Base-by-base conservation (phyloP, 129 eudicot genomes). In the Centrapalus pauciflorus region DNA sequence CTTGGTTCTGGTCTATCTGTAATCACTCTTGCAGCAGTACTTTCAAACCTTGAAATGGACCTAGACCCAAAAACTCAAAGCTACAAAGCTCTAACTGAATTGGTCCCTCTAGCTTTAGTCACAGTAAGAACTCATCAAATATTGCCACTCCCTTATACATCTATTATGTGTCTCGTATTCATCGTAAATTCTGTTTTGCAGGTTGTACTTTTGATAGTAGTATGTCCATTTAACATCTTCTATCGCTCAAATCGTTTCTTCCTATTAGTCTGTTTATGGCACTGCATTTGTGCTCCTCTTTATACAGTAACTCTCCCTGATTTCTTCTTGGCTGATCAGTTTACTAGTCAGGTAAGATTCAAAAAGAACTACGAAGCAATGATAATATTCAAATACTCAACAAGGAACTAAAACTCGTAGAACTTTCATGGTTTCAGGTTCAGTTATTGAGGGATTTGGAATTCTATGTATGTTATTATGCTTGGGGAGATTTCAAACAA, bases 271-370 rank as follows among this genome's bases (percentile, higher is more conserved):
- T 75, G 81, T 32, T 66, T 81, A 48, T 82, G 86, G 89, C 96
- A 52, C 55, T 85, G 89, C 65, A 41, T 88, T 24, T 82, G 85
- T 40, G 93, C 93, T 66, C 96, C 96, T 60, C 80, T 88, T 57
- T 88, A 85, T 59, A 60, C 66, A 66, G 84, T 85, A 57, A 85
- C 85, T 8, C 86, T 88, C 25, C 73, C 89, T 20, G 96, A 88
- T 73, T 82, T 85, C 80, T 75, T 85, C 74, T 78, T 88, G 79
- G 92, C 83, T 7, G 96, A 88, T 71, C 96, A 88, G 78, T 64
- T 88, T 35, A 85, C 92, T 7, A 85, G 96, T 76, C 96, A 88
- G 92, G 96, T 84, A 71, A 19, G 45, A 28, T 40, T 12, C 6
- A 29, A 8, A 35, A 1, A 11, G 11, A 46, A 20, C 5, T 0